Conservation (phyloP, 345 rosid genomes). For the Populus ilicifolia region DNA sequence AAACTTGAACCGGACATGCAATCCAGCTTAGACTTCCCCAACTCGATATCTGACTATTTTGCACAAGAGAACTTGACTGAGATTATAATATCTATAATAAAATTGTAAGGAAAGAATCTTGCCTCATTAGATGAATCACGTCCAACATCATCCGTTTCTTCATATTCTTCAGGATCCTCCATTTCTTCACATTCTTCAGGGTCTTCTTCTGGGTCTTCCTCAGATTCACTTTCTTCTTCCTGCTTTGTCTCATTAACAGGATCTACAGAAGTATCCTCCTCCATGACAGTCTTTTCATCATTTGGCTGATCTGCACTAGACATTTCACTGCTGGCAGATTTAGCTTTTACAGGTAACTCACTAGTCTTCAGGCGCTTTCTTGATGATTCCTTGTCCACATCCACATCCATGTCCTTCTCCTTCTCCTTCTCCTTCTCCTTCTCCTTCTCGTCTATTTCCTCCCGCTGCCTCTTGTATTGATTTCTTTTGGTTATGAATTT, state of each 20-base stretch:
- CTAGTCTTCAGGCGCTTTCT: constrained; percentile 52
- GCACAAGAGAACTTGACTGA: background rate
- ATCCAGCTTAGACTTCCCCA: background rate
- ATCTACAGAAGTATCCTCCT: constrained; percentile 29
- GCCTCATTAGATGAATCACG: constrained; percentile 50
- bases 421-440: constrained; percentile 42
- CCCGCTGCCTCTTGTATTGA: constrained; percentile 67
- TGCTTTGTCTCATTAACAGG: constrained; percentile 35
- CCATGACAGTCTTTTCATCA: constrained; percentile 10
- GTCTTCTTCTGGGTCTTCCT: constrained; percentile 56
- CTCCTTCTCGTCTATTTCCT: constrained; percentile 46
- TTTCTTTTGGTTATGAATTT: constrained; percentile 68
- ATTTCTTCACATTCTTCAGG: constrained; percentile 47
- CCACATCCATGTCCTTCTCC: constrained; percentile 44
- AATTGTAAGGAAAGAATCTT: constrained; percentile 1
- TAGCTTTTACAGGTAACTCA: constrained; percentile 39
- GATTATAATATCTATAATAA: background rate
- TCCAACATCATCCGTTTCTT: constrained; percentile 52
- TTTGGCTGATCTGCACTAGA: constrained; percentile 22
- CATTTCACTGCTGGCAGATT: constrained; percentile 30
- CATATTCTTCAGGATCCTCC: constrained; percentile 49
- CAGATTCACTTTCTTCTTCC: constrained; percentile 38
- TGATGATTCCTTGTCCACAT: constrained; percentile 35
- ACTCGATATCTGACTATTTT: background rate
- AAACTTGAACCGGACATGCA: background rate